Conservation (phyloP, 225 moss, liverwort and hornwort species). For the Polytrichum commune region DNA sequence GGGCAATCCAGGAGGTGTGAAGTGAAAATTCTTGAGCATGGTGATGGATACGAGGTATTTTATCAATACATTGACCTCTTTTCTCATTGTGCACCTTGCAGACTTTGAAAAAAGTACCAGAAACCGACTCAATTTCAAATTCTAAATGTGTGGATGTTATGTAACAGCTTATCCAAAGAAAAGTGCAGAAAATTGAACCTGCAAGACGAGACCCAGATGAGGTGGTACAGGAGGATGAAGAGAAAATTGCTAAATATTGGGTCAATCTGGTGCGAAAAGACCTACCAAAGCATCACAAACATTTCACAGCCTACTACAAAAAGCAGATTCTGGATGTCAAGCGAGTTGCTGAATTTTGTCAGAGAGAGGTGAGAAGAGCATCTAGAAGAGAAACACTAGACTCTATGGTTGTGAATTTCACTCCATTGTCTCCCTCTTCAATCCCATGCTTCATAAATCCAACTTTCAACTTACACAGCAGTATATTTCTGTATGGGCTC, state of each 20-base stretch:
- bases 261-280: conserved; percentile 78
- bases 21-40: conserved; percentile 83
- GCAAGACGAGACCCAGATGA: conserved; percentile 63
- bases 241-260: conserved; percentile 78
- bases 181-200: conserved; percentile 65
- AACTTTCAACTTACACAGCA: too few relatives aligned
- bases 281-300: conserved; percentile 76
- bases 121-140: not conserved
- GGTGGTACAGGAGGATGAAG: conserved; percentile 71
- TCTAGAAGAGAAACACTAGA: too few relatives aligned
- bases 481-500: too few relatives aligned
- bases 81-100: not conserved
- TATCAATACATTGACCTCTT: not conserved
- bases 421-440: too few relatives aligned
- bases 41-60: conserved; percentile 94
- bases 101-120: not conserved
- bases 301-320: conserved; percentile 68
- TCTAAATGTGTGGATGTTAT: conserved; percentile 8
- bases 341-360: conserved; percentile 92
- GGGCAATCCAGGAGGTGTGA: conserved; percentile 73
- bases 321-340: conserved; percentile 80
- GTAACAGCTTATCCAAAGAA: conserved; percentile 78
- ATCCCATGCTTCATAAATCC: too few relatives aligned
- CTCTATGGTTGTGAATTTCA: too few relatives aligned
- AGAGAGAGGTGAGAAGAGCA: conserved; percentile 73